These are phyloP conservation scores for Lactarius trivialis DNA, from an alignment of 768 basidiomycete species.

Conservation along the genomic window DNA sequence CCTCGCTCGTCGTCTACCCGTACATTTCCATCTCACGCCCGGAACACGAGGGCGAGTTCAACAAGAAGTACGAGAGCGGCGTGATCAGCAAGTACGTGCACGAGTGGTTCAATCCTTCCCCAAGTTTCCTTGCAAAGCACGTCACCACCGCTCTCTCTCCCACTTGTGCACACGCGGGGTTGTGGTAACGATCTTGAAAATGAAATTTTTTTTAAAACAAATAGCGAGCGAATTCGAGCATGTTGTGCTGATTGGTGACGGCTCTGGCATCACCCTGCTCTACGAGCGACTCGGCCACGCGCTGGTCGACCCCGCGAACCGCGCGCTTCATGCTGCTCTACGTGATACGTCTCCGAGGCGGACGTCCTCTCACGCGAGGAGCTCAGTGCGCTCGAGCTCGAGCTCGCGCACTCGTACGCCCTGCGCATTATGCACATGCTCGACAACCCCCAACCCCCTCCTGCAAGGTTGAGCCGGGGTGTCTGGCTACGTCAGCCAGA, in stretches of 20 bases:
- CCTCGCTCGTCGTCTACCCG: constrained; percentile 76
- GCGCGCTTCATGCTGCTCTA: constrained; percentile 88
- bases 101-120: constrained; percentile 64
- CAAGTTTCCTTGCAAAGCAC: constrained; percentile 84
- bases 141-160: constrained; percentile 33
- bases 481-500: constrained; percentile 71
- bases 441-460: constrained; percentile 76
- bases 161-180: too few relatives aligned
- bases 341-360: constrained; percentile 79
- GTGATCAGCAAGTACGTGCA: constrained; percentile 82
- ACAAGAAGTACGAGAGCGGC: constrained; percentile 83
- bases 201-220: too few relatives aligned
- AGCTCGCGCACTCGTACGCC: constrained; percentile 58
- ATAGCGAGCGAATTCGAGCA: constrained; percentile 66
- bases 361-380: constrained; percentile 86
- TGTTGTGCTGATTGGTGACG: constrained; percentile 87
- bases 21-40: constrained; percentile 89
- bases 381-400: constrained; percentile 61
- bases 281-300: constrained; percentile 78
- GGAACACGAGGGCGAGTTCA: constrained; percentile 66
- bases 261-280: constrained; percentile 86
- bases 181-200: too few relatives aligned
- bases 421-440: constrained; percentile 83
- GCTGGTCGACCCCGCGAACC: constrained; percentile 67
- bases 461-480: constrained; percentile 61